Conservation (phyloP, 148 eudicot species). For the Limonium bicolor region DNA sequence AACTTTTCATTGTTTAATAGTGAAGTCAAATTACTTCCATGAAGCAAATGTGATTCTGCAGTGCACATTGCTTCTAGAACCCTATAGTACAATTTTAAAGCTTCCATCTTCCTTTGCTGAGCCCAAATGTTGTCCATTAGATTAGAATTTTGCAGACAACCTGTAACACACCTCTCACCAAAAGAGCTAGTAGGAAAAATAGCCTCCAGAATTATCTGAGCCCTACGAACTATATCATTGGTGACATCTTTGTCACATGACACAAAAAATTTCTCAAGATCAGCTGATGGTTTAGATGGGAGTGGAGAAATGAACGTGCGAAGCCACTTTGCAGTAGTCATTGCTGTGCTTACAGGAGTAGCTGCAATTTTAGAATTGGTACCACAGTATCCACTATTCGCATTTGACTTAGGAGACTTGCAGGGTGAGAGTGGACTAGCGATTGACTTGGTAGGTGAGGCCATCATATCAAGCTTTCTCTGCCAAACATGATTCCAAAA, state of each 20-base stretch:
- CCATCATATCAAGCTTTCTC: constrained; percentile 52
- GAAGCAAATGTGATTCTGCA: constrained; percentile 63
- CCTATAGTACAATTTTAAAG: constrained; percentile 72
- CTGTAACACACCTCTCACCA: constrained; percentile 47
- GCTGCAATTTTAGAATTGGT: constrained; percentile 30
- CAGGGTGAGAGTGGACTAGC: constrained; percentile 60
- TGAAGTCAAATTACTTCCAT: constrained; percentile 71
- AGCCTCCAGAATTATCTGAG: constrained; percentile 79
- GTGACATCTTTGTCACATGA: constrained; percentile 68
- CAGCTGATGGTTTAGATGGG: constrained; percentile 62
- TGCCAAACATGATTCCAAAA: no score
- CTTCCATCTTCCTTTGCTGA: constrained; percentile 75
- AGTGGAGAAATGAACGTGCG: constrained; percentile 71
- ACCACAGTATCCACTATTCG: constrained; percentile 19
- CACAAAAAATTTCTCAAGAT: constrained; percentile 52
- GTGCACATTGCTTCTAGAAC: constrained; percentile 84
- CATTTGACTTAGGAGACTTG: constrained; percentile 46
- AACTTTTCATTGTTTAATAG: constrained; percentile 89
- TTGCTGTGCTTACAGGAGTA: constrained; percentile 95
- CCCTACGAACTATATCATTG: constrained; percentile 54
- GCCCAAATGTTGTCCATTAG: constrained; percentile 93
- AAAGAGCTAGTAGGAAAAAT: constrained; percentile 80
- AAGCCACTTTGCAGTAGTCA: constrained; percentile 98
- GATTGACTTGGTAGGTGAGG: constrained; percentile 77
- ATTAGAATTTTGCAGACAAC: constrained; percentile 46